These are phyloP conservation scores for Leccinum barrowsii DNA, from an alignment of 768 basidiomycete species.

Conservation along the genomic window DNA sequence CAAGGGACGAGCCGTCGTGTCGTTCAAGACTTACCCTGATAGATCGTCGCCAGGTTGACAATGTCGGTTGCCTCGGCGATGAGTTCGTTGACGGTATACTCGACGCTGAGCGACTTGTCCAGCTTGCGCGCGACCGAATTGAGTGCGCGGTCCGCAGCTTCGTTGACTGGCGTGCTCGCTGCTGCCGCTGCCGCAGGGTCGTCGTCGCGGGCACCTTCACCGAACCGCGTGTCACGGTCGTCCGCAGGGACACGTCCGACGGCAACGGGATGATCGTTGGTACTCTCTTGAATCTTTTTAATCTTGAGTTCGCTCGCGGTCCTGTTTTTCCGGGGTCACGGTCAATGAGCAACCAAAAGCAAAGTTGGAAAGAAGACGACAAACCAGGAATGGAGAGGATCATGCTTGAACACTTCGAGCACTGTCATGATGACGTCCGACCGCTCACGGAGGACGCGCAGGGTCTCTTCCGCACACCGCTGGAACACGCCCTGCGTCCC, in stretches of 20 bases:
- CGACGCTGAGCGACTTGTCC: slow-evolving; percentile 80
- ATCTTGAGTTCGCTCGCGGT: slow-evolving; percentile 76
- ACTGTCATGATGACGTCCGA: slow-evolving; percentile 91
- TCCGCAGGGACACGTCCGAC: slow-evolving; percentile 21
- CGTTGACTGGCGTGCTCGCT: slow-evolving; percentile 64
- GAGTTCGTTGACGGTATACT: slow-evolving; percentile 91
- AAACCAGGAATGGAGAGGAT: slow-evolving; percentile 91
- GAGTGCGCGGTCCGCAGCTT: slow-evolving; percentile 88
- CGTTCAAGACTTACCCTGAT: slow-evolving; percentile 45
- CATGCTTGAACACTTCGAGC: slow-evolving; percentile 94
- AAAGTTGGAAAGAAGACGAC: slow-evolving; percentile 15
- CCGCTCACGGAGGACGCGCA: slow-evolving; percentile 82
- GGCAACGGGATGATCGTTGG: slow-evolving; percentile 24
- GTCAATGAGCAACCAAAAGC: neutral
- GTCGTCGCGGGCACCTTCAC: slow-evolving; percentile 20
- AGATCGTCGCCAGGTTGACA: slow-evolving; percentile 77
- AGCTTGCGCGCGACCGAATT: slow-evolving; percentile 78
- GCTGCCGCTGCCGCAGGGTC: slow-evolving; percentile 43
- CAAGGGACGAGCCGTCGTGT: neutral
- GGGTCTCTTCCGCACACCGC: slow-evolving; percentile 90
- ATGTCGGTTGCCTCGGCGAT: slow-evolving; percentile 84
- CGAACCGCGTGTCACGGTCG: slow-evolving; percentile 31
- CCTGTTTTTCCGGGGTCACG: slow-evolving; percentile 38
- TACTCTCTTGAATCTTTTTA: slow-evolving; percentile 54
- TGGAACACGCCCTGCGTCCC: slow-evolving; percentile 94